Percentiles rank a stretch among this genome's conserved stretches.
phyloP scores from a whole-genome alignment of 495 filamentous ascomycete genomes.

The Xylaria nigripes region DNA sequence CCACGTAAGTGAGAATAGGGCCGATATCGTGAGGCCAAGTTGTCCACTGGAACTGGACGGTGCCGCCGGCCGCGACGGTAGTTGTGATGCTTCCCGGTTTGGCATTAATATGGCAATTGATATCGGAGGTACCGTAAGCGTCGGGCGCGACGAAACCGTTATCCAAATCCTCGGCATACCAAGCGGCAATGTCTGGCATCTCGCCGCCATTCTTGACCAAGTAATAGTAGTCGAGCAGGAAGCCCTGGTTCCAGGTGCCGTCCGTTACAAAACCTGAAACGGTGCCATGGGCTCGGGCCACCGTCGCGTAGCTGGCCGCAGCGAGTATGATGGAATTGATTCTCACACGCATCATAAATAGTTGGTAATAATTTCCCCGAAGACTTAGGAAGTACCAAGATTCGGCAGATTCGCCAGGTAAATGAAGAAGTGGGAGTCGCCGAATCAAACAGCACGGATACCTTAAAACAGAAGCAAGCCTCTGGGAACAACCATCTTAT shows the following conservation, averaged over 20 bases:
- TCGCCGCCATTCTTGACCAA: conserved; percentile 19
- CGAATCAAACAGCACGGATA: not conserved
- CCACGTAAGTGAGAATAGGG: conserved; percentile 30
- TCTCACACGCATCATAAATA: not conserved
- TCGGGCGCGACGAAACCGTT: conserved; percentile 26
- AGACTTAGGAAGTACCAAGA: not conserved
- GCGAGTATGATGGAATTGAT: not conserved
- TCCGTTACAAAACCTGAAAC: conserved; percentile 22
- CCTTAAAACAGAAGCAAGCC: not conserved
- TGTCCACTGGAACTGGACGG: conserved; percentile 22
- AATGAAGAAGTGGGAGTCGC: not conserved
- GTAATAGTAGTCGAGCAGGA: conserved; percentile 27
- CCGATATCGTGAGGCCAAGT: conserved; percentile 22
- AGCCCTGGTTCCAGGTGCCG: conserved; percentile 20
- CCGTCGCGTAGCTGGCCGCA: not conserved
- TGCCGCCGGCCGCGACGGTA: conserved; percentile 21
- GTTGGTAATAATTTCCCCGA: not conserved
- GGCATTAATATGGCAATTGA: conserved; percentile 32
- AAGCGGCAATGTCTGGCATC: conserved; percentile 17
- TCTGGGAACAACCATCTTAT: not conserved
- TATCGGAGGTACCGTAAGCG: conserved; percentile 23
- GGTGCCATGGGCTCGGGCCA: conserved; percentile 23
- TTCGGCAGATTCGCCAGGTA: not conserved
- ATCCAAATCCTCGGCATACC: conserved; percentile 29
- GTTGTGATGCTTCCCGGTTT: conserved; percentile 27